phyloP scores from a whole-genome alignment of 768 basidiomycete genomes.

The Tephrocybe sp. region DNA sequence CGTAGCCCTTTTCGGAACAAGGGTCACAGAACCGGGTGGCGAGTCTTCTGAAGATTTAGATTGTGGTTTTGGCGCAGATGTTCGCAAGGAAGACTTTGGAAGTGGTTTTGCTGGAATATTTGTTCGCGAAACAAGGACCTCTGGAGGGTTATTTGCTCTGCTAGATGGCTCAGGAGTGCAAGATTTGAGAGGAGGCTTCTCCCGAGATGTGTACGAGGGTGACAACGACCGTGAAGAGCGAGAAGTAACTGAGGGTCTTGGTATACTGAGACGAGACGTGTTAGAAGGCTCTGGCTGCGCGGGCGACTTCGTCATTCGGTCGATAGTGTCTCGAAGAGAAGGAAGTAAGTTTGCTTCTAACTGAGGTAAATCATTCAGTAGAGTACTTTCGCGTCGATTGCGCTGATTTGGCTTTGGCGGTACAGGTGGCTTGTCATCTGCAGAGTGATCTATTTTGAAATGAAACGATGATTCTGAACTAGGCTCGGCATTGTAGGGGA shows the following conservation, averaged over 20 bases:
- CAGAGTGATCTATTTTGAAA: slow-evolving; percentile 13
- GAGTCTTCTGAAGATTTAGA: slow-evolving; percentile 12
- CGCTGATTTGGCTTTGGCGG: slow-evolving; percentile 15
- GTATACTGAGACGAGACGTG: slow-evolving; percentile 9
- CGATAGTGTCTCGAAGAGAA: slow-evolving; percentile 68
- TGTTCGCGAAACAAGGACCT: slow-evolving; percentile 24
- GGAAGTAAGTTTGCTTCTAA: slow-evolving; percentile 67
- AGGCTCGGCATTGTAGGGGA: slow-evolving; percentile 19
- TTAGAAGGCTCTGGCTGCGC: slow-evolving; percentile 22
- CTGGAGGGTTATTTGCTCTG: slow-evolving; percentile 4
- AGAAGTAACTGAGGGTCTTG: slow-evolving; percentile 1
- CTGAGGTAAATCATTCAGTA: slow-evolving; percentile 51
- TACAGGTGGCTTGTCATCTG: slow-evolving; percentile 11
- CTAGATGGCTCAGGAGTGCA: slow-evolving; percentile 3
- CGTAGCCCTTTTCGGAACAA: slow-evolving; percentile 20
- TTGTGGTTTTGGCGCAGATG: slow-evolving; percentile 29
- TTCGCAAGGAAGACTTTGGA: slow-evolving; percentile 37
- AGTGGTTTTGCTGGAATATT: slow-evolving; percentile 31
- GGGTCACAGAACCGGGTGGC: slow-evolving; percentile 28
- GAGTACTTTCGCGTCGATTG: slow-evolving; percentile 36
- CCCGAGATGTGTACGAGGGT: slow-evolving; percentile 11
- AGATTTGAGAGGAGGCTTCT: background rate
- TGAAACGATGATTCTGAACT: slow-evolving; percentile 31
- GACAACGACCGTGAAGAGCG: slow-evolving; percentile 15
- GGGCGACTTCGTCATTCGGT: slow-evolving; percentile 66